A percentile compares a stretch with the other conserved stretches of the same genome.
phyloP scores from a whole-genome alignment of 306 rosid genomes.

The Lotus japonicus region DNA sequence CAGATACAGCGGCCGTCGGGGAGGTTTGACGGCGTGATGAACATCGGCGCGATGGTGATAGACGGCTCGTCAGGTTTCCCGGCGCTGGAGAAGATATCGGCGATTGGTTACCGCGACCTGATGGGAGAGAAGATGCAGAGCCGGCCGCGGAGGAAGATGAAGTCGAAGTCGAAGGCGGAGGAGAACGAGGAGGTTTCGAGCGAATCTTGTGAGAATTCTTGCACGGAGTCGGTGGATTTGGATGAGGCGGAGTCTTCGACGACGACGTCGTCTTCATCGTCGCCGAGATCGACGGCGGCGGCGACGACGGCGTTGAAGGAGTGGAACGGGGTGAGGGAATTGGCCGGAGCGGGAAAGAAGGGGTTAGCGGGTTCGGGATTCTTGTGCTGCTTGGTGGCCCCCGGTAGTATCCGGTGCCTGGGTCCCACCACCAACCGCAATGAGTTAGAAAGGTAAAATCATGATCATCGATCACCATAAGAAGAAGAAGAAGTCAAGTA shows the following conservation, averaged over 20 bases:
- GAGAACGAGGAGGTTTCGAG: slow-evolving; percentile 3
- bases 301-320: slow-evolving; percentile 44
- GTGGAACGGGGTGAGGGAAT: slow-evolving; percentile 47
- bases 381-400: slow-evolving; percentile 58
- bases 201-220: slow-evolving; percentile 37
- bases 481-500: background rate
- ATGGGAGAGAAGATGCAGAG: slow-evolving; percentile 43
- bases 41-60: slow-evolving; percentile 53
- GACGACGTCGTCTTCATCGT: slow-evolving; percentile 38
- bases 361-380: slow-evolving; percentile 42
- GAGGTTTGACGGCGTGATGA: slow-evolving; percentile 72
- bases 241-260: slow-evolving; percentile 44
- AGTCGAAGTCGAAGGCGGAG: background rate
- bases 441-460: slow-evolving; percentile 9
- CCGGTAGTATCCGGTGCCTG: slow-evolving; percentile 16
- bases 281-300: background rate
- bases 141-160: slow-evolving; percentile 3
- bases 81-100: slow-evolving; percentile 34
- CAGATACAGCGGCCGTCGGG: slow-evolving; percentile 84
- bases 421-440: slow-evolving; percentile 10
- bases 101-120: slow-evolving; percentile 67
- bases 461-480: background rate
- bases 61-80: slow-evolving; percentile 42
- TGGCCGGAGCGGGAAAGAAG: slow-evolving; percentile 60
- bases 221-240: slow-evolving; percentile 28